These are phyloP conservation scores for Heracleum sosnowskyi DNA, from an alignment of 129 eudicot genomes.

Conservation along the genomic window DNA sequence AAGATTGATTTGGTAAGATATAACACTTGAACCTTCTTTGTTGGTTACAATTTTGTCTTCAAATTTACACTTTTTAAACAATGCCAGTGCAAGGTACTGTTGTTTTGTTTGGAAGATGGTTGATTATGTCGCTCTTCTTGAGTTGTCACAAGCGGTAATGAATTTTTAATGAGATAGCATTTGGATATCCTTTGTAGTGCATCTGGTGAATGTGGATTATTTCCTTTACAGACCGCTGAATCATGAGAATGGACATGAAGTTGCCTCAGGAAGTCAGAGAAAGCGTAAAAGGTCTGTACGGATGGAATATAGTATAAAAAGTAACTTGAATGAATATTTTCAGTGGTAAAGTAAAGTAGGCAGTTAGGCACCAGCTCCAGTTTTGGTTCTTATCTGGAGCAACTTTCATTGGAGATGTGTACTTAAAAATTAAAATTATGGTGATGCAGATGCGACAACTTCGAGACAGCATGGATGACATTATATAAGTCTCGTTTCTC, in stretches of 20 bases:
- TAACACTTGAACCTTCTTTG: not conserved
- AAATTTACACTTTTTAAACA: not conserved
- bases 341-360: not conserved
- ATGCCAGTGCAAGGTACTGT: not conserved
- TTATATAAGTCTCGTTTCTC: conserved; percentile 49
- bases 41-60: not conserved
- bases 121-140: not conserved
- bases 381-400: conserved; percentile 5
- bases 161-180: not conserved
- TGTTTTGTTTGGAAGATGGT: not conserved
- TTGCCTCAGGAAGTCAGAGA: conserved; percentile 17
- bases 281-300: conserved; percentile 43
- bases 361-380: not conserved
- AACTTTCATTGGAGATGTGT: not conserved
- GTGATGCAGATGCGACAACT: conserved; percentile 42
- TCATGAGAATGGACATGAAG: conserved; percentile 6
- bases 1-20: not conserved
- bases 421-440: not conserved
- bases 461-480: conserved; percentile 50
- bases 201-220: not conserved
- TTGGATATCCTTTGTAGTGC: not conserved
- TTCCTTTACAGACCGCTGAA: conserved; percentile 26
- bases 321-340: not conserved
- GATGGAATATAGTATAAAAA: not conserved
- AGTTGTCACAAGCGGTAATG: not conserved